These are phyloP conservation scores for Toxoplasma gondii DNA, from an alignment of 169 alveolate species.

Conservation along the genomic window DNA sequence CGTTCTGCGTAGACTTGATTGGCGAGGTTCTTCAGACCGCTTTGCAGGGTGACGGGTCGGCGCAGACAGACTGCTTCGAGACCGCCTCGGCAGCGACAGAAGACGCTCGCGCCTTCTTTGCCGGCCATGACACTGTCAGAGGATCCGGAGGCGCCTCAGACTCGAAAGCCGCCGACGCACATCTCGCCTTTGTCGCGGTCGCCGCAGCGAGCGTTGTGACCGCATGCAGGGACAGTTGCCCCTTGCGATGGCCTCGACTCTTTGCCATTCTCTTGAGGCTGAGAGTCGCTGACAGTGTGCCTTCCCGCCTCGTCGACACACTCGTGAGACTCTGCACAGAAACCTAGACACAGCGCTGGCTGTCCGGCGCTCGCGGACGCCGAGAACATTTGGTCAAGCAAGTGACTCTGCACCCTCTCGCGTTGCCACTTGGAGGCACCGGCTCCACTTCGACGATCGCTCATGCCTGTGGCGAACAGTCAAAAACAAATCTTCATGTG, in stretches of 20 bases:
- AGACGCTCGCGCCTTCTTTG: not conserved
- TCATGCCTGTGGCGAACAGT: no score
- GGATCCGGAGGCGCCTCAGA: not conserved
- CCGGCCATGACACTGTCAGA: not conserved
- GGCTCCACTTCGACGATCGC: no score
- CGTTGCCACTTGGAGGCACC: no score
- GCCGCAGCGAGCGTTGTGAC: not conserved
- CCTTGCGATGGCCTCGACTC: not conserved
- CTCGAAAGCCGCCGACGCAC: not conserved
- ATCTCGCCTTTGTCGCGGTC: not conserved
- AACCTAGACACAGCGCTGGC: no score
- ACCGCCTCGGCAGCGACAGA: not conserved
- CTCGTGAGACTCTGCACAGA: not conserved
- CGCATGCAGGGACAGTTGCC: not conserved
- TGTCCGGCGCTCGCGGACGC: no score
- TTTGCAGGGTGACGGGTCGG: not conserved
- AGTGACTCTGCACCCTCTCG: no score
- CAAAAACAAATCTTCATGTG: not conserved
- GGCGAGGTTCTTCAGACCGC: not conserved
- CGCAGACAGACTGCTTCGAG: not conserved
- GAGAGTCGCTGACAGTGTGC: not conserved
- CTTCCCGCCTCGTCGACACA: not conserved
- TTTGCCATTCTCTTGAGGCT: not conserved
- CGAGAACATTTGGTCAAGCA: no score
- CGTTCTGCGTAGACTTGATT: constrained; percentile 8